phyloP scores from a whole-genome alignment of 2,329 filamentous ascomycete species.

The Xylaria sp. region DNA sequence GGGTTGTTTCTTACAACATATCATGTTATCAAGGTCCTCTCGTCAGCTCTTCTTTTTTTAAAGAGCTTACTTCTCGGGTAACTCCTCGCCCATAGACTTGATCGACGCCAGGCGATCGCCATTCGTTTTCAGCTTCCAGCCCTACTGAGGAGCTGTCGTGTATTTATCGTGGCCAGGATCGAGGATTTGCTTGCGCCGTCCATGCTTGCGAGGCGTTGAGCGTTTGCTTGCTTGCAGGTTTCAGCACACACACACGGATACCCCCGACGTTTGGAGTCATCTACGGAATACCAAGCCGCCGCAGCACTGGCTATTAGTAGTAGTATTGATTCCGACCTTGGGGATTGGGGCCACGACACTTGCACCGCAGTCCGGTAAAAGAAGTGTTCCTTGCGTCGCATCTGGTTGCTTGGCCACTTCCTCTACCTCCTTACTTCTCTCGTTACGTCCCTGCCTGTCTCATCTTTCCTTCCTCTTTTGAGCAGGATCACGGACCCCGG shows the following conservation, averaged over 20 bases:
- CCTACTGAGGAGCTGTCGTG: conserved; percentile 18
- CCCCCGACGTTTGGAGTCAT: background rate
- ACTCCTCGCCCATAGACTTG: conserved; percentile 8
- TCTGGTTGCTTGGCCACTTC: background rate
- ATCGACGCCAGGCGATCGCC: conserved; percentile 24
- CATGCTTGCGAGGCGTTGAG: conserved; percentile 19
- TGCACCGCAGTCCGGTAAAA: background rate
- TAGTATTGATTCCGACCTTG: background rate
- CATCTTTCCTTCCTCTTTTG: conserved; percentile 6
- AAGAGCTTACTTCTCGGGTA: background rate
- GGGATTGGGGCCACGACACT: background rate
- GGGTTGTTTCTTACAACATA: conserved; percentile 11
- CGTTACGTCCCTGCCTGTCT: background rate
- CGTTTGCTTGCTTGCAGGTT: background rate
- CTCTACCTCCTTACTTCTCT: background rate
- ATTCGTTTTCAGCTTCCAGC: conserved; percentile 26
- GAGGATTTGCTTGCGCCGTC: conserved; percentile 1
- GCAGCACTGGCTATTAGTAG: background rate
- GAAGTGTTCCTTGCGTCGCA: background rate
- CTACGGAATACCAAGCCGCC: background rate
- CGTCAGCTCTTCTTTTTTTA: conserved; percentile 5
- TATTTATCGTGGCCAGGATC: conserved; percentile 4
- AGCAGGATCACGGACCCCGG: background rate
- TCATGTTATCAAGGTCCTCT: background rate
- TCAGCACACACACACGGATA: background rate